Evolutionary conservation across 352 stramenopile genomes (phyloP), one percentile per base, ranked within the genome.

Genomic region (Phytophthora pistaciae): DNA sequence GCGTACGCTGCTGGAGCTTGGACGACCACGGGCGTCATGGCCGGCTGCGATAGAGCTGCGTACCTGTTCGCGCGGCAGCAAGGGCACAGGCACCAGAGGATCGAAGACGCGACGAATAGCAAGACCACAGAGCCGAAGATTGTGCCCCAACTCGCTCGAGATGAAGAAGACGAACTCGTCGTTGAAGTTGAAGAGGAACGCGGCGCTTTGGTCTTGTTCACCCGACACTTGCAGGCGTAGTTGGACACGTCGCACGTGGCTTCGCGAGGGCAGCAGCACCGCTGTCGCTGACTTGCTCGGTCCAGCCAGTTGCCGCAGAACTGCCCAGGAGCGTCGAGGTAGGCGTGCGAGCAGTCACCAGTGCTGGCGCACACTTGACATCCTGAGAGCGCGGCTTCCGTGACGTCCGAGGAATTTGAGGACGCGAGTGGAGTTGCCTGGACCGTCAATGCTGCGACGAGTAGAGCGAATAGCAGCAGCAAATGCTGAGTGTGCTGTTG

Each of bases 301-400:
- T 80, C 73, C 27, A 78, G 48, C 73, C 73, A 80, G 16, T 77
- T 77, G 25, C 73, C 73, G 33, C 73, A 80, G 44, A 77, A 80
- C 23, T 80, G 64, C 13, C 73, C 73, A 20, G 60, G 60, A 0
- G 40, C 55, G 20, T 70, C 66, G 18, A 80, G 60, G 53, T 80
- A 80, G 25, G 69, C 73, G 53, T 74, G 73, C 13, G 52, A 69
- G 53, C 73, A 80, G 23, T 80, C 57, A 0, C 69, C 69, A 5
- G 14, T 46, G 3, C 48, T 31, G 9, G 69, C 69, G 49, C 73
- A 80, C 4, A 75, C 49, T 63, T 78, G 73, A 20, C 73, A 80
- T 1, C 73, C 73, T 1, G 74, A 78, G 16, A 69, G 70, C 20
- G 62, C 38, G 66, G 66, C 40, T 60, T 62, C 40, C 20, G 68